Percentiles rank a stretch among this genome's conserved stretches.
Evolutionary conservation across 2,329 filamentous ascomycete species (phyloP).

Genomic region (Dactylellina cionopaga): DNA sequence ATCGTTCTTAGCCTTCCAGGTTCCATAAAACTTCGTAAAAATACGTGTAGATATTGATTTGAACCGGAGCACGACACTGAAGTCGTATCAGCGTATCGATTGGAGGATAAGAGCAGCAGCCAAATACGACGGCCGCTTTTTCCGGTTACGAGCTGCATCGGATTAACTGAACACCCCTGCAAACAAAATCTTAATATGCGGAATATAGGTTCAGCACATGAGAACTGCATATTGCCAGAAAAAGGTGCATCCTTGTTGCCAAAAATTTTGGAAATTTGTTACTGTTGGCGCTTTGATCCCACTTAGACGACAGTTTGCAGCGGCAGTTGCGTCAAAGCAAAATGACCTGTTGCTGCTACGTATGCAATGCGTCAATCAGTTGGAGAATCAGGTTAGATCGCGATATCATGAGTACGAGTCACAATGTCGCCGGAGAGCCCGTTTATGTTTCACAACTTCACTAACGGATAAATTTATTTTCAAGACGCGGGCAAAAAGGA

Average conservation of each 20-base stretch:
- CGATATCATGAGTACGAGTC: too few species aligned
- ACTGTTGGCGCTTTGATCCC: slow-evolving; percentile 42
- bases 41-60: too few species aligned
- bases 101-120: neutral
- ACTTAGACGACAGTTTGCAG: slow-evolving; percentile 20
- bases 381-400: neutral
- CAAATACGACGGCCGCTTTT: slow-evolving; percentile 19
- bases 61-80: too few species aligned
- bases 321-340: slow-evolving; percentile 45
- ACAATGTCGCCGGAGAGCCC: too few species aligned
- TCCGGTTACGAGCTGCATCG: slow-evolving; percentile 21
- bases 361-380: neutral
- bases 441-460: too few species aligned
- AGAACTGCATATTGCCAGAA: neutral
- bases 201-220: slow-evolving; percentile 4
- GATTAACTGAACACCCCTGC: slow-evolving; percentile 38
- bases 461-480: too few species aligned
- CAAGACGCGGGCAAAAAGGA: too few species aligned
- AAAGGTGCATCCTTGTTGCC: too few species aligned
- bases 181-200: slow-evolving; percentile 33
- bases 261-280: too few species aligned
- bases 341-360: neutral
- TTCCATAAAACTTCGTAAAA: too few species aligned
- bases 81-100: slow-evolving; percentile 25
- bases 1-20: too few species aligned